Evolutionary conservation across 306 rosid species (phyloP).

Genomic region (Canavalia ensiformis): DNA sequence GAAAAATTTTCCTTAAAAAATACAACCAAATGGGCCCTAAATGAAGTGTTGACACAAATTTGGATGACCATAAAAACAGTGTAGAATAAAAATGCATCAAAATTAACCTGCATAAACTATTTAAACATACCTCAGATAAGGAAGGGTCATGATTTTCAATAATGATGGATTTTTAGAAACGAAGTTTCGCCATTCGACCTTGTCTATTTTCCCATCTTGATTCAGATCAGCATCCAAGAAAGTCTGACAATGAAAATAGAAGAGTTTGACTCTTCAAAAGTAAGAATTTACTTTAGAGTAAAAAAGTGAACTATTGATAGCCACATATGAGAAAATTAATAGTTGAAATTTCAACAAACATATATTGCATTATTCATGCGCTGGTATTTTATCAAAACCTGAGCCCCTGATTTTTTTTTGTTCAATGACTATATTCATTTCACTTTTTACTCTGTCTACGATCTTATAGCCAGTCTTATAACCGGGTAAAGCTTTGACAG

Average conservation of each 20-base stretch:
- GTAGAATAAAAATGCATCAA: background rate
- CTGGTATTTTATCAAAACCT: background rate
- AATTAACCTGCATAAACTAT: background rate
- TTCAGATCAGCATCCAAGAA: constrained; percentile 80
- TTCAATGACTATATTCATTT: background rate
- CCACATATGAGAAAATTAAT: background rate
- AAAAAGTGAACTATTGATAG: background rate
- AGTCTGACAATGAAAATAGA: constrained; percentile 59
- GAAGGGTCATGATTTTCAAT: constrained; percentile 80
- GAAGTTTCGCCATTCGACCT: constrained; percentile 67
- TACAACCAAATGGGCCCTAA: background rate
- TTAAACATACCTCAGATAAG: constrained; percentile 67
- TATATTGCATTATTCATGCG: background rate
- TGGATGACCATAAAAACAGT: background rate
- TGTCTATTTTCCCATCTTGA: constrained; percentile 85
- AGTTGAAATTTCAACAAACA: background rate
- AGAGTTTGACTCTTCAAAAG: background rate
- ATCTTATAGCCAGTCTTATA: no score
- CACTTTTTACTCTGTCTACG: no score
- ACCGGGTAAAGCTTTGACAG: no score
- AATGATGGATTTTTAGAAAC: constrained; percentile 81
- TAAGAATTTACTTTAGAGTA: background rate
- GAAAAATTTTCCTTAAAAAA: background rate
- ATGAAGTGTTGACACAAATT: background rate
- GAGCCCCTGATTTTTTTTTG: background rate